A percentile compares a stretch with the other conserved stretches of the same genome.
Evolutionary conservation across 1,284 basidiomycete species (phyloP).

Genomic region (Ceratobasidium sp.): DNA sequence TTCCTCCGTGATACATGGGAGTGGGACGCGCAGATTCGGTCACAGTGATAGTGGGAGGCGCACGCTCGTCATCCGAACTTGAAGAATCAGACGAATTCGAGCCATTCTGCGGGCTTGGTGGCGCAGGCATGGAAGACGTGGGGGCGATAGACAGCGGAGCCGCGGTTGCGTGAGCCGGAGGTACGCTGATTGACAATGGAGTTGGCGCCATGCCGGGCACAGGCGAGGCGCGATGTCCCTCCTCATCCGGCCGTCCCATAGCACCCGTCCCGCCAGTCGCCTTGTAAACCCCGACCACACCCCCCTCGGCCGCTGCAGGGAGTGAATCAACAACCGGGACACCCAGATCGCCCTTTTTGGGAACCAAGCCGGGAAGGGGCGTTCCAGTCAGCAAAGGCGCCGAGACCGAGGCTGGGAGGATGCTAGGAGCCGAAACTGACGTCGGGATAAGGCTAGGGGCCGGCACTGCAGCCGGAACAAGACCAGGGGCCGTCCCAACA

Average conservation of each 20-base stretch:
- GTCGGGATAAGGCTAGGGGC: background rate
- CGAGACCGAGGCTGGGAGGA: background rate
- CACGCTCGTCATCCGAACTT: background rate
- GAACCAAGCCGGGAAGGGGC: background rate
- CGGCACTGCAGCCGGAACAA: background rate
- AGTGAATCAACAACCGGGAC: no score
- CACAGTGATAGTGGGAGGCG: no score
- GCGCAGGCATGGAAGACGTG: background rate
- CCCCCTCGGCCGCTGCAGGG: background rate
- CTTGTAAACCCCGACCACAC: background rate
- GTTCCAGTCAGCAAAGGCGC: background rate
- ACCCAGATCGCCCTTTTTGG: background rate
- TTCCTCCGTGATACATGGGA: background rate
- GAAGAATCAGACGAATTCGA: background rate
- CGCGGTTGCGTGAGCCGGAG: slow-evolving; percentile 1
- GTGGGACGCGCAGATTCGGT: background rate
- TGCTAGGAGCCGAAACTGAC: background rate
- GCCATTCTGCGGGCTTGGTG: no score
- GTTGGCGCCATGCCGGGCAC: background rate
- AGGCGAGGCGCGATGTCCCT: background rate
- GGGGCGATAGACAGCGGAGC: background rate
- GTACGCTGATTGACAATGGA: background rate
- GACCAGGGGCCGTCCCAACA: background rate
- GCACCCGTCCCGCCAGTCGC: background rate
- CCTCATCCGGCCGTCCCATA: slow-evolving; percentile 25